These are phyloP conservation scores for Globisporangium viniferum DNA, from an alignment of 352 stramenopile species.

Conservation along the genomic window DNA sequence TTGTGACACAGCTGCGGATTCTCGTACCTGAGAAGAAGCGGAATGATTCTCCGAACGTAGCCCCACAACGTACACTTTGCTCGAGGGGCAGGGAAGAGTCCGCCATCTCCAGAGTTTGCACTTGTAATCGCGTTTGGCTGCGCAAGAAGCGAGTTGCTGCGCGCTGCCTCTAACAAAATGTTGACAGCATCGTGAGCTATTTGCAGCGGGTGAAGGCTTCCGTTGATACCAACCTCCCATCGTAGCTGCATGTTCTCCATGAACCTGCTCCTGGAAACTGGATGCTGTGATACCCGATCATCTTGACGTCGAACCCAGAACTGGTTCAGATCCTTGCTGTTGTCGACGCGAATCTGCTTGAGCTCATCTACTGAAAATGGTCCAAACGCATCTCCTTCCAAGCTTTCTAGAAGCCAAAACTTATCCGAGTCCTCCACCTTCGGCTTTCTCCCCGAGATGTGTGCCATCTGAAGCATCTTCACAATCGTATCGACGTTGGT, in stretches of 20 bases:
- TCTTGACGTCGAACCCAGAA: constrained; percentile 32
- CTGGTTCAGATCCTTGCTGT: constrained; percentile 22
- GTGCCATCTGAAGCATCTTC: constrained; percentile 62
- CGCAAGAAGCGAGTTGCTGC: constrained; percentile 54
- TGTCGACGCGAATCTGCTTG: constrained; percentile 33
- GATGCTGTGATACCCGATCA: constrained; percentile 33
- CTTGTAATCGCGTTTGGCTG: constrained; percentile 13
- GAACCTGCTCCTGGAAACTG: constrained; percentile 28
- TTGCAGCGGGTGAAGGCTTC: constrained; percentile 44
- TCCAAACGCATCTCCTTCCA: constrained; percentile 24
- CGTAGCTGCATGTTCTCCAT: constrained; percentile 74
- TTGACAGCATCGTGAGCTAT: constrained; percentile 66
- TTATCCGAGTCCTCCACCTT: constrained; percentile 27
- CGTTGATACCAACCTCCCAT: constrained; percentile 71
- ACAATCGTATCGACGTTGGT: constrained; percentile 47
- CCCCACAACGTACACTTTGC: constrained; percentile 50
- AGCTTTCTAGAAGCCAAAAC: constrained; percentile 47
- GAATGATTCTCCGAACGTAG: constrained; percentile 44
- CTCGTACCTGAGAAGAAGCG: constrained; percentile 47
- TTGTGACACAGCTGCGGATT: constrained; percentile 54
- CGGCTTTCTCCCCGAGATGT: constrained; percentile 33
- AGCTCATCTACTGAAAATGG: constrained; percentile 51
- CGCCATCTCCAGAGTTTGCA: constrained; percentile 22
- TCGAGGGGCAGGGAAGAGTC: constrained; percentile 48
- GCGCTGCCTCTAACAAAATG: constrained; percentile 56